Base-by-base conservation (phyloP, 2,329 filamentous ascomycete species). In the Thielaviopsis euricoi region DNA sequence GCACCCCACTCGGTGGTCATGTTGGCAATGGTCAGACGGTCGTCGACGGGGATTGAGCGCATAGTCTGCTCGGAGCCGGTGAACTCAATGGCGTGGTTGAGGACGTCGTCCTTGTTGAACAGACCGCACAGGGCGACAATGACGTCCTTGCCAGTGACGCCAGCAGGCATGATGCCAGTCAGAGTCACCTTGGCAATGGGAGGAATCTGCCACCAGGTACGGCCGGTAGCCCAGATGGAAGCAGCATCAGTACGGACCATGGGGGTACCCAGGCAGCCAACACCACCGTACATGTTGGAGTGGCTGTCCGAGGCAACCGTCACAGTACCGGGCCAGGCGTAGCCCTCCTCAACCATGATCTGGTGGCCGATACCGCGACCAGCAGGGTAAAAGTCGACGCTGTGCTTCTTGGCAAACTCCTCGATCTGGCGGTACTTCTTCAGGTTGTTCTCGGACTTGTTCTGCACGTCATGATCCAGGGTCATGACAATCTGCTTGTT, bases 71-170 rank as follows among this genome's bases (percentile, higher is more conserved):
- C 82, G 0, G 83, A 82, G 13, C 90, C 91, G 0, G 81, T 82
- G 65, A 96, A 95, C 66, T 97, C 91, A 61, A 97, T 83, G 5
- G 82, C 82, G 67, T 95, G 89, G 71, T 97, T 97, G 15, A 96
- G 76, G 0, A 96, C 91, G 51, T 95, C 88, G 64, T 89, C 85
- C 57, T 86, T 81, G 70, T 87, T 86, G 74, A 97, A 94, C 0
- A 95, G 71, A 0, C 86, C 87, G 64, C 88, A 94, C 0, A 97
- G 77, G 0, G 89, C 87, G 25, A 96, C 80, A 63, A 97, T 97
- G 13, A 95, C 86, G 68, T 97, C 93, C 70, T 98, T 97, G 29
- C 89, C 91, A 0, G 86, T 89, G 0, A 95, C 89, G 12, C 90
- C 90, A 1, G 74, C 72, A 0, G 88, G 90, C 6, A 95, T 73